phyloP scores from a whole-genome alignment of 352 stramenopile species.

The Phytophthora hybrid region DNA sequence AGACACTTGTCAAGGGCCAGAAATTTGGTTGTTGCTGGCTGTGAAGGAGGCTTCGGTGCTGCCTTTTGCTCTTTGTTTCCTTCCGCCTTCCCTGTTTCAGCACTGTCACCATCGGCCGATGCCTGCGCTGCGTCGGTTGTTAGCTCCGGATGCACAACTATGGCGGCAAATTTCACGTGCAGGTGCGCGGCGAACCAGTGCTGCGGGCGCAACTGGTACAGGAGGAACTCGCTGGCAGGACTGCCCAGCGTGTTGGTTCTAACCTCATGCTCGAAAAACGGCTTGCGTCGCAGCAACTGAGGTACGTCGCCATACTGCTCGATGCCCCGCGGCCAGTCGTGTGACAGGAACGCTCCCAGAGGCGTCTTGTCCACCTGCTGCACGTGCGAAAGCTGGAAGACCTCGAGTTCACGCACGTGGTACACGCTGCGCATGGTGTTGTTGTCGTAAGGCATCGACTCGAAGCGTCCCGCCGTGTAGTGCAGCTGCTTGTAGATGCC shows the following conservation, averaged over 20 bases:
- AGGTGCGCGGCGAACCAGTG: constrained; percentile 99
- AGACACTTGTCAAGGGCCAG: constrained; percentile 99
- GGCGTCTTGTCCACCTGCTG: constrained; percentile 50
- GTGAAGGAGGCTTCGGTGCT: constrained; percentile 8
- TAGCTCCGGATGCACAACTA: constrained; percentile 84
- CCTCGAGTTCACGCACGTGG: constrained; percentile 94
- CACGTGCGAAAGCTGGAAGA: constrained; percentile 92
- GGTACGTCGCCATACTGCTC: constrained; percentile 94
- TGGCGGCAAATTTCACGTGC: constrained; percentile 98
- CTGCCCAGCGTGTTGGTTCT: constrained; percentile 94
- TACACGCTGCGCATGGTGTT: constrained; percentile 95
- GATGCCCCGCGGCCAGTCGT: constrained; percentile 99
- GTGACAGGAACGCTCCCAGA: constrained; percentile 95
- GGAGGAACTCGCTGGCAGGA: constrained; percentile 91
- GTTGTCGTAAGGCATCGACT: constrained; percentile 79
- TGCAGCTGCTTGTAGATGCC: constrained; percentile 97
- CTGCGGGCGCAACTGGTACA: constrained; percentile 92
- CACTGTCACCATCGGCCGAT: background rate
- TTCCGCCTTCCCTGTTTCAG: constrained; percentile 8
- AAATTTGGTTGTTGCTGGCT: constrained; percentile 47
- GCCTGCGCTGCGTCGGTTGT: constrained; percentile 6
- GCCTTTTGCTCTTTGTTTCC: constrained; percentile 11
- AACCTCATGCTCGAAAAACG: constrained; percentile 96
- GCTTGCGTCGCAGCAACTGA: constrained; percentile 93
- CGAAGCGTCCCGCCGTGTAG: constrained; percentile 92